phyloP scores from a whole-genome alignment of 192 early-diverging fungal genomes.

The Lobosporangium transversale region DNA sequence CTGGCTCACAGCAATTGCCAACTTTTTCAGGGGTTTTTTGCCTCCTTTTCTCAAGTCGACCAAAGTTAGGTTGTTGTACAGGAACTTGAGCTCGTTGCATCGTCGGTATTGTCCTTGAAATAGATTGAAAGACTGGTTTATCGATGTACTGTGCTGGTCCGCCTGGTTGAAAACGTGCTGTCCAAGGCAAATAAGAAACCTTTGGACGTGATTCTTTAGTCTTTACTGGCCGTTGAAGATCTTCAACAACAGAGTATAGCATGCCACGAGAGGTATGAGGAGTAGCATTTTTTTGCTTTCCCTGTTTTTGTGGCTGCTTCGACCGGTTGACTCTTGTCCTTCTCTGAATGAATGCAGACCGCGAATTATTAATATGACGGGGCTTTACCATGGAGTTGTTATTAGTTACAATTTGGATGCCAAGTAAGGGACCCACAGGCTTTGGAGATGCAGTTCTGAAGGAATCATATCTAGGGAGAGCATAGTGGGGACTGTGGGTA shows the following conservation, averaged over 20 bases:
- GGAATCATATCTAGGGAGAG: slow-evolving; percentile 1
- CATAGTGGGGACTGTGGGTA: background rate
- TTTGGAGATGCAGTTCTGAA: too few species aligned
- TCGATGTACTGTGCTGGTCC: slow-evolving; percentile 21
- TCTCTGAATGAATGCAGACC: background rate
- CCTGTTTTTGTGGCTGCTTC: background rate
- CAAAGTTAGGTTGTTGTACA: too few species aligned
- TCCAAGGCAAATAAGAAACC: background rate
- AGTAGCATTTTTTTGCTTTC: background rate
- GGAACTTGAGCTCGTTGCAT: too few species aligned
- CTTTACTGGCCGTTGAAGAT: background rate
- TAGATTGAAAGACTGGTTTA: slow-evolving; percentile 15
- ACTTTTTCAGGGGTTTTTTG: too few species aligned
- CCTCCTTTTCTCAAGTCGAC: too few species aligned
- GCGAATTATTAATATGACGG: background rate
- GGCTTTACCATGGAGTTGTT: background rate
- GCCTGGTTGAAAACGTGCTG: background rate
- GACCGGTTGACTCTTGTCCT: background rate
- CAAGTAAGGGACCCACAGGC: too few species aligned
- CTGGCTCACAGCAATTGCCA: too few species aligned
- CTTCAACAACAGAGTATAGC: slow-evolving; percentile 1
- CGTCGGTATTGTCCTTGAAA: too few species aligned
- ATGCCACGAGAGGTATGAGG: background rate
- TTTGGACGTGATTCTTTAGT: background rate
- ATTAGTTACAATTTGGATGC: background rate